Evolutionary conservation across 2,329 filamentous ascomycete species (phyloP).

Genomic region (Fusarium piperis): DNA sequence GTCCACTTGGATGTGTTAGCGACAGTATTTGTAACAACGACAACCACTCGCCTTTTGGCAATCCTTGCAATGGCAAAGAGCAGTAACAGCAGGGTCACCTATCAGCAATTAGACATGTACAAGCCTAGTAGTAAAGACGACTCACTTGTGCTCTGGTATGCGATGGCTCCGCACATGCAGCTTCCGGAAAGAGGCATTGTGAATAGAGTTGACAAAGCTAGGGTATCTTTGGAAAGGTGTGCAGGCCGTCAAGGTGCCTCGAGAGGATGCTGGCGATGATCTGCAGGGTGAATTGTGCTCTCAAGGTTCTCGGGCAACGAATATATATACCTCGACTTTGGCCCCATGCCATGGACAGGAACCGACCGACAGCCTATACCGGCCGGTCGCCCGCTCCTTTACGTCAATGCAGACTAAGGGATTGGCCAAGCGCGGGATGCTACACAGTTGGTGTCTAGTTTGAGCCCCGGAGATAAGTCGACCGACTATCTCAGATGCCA

Average conservation of each 20-base stretch:
- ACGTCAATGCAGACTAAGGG: background rate
- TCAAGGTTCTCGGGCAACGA: constrained; percentile 35
- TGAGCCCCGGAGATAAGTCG: background rate
- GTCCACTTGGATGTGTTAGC: constrained; percentile 51
- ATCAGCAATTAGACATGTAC: background rate
- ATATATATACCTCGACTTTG: constrained; percentile 29
- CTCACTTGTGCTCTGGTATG: constrained; percentile 48
- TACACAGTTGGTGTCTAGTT: background rate
- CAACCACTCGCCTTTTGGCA: constrained; percentile 62
- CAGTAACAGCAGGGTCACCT: constrained; percentile 55
- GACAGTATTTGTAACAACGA: background rate
- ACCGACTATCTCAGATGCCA: background rate
- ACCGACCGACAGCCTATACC: background rate
- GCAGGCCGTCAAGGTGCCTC: constrained; percentile 25
- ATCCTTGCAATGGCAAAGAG: constrained; percentile 63
- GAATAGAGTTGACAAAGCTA: constrained; percentile 7
- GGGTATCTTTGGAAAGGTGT: constrained; percentile 13
- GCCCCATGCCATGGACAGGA: background rate
- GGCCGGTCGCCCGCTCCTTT: background rate
- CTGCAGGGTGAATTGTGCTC: constrained; percentile 22
- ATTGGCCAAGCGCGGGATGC: background rate
- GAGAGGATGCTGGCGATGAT: background rate
- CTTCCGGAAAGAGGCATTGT: constrained; percentile 44
- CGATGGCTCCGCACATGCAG: constrained; percentile 50
- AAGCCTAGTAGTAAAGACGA: background rate